These are phyloP conservation scores for Paxillus ammoniavirescens DNA, from an alignment of 768 basidiomycete genomes.

Conservation along the genomic window DNA sequence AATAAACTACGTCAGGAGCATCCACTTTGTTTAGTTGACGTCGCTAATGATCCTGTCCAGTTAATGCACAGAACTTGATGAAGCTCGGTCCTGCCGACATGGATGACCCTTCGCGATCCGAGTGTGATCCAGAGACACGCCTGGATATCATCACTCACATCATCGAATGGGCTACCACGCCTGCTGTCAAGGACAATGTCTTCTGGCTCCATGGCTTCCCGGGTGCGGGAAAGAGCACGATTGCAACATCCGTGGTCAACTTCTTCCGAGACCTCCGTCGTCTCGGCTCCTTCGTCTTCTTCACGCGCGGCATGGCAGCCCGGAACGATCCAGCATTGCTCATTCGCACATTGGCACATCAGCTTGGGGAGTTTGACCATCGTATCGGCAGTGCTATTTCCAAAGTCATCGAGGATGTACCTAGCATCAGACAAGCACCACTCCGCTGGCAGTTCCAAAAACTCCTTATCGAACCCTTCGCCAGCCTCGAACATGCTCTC, in stretches of 20 bases:
- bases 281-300: slow-evolving; percentile 37
- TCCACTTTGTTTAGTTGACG: background rate
- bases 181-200: slow-evolving; percentile 18
- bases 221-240: slow-evolving; percentile 36
- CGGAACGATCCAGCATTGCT: slow-evolving; percentile 29
- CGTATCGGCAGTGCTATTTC: slow-evolving; percentile 29
- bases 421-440: slow-evolving; percentile 29
- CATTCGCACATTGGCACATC: slow-evolving; percentile 35
- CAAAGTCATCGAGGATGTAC: slow-evolving; percentile 20
- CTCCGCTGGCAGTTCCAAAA: slow-evolving; percentile 33
- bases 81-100: slow-evolving; percentile 30
- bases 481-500: slow-evolving; percentile 11
- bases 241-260: slow-evolving; percentile 35
- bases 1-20: slow-evolving; percentile 21
- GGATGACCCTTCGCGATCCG: slow-evolving; percentile 22
- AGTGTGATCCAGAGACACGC: slow-evolving; percentile 32
- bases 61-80: slow-evolving; percentile 17
- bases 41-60: slow-evolving; percentile 10
- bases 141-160: slow-evolving; percentile 28
- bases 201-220: slow-evolving; percentile 37
- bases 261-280: slow-evolving; percentile 30
- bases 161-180: slow-evolving; percentile 23
- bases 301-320: slow-evolving; percentile 30
- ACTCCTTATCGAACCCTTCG: slow-evolving; percentile 32
- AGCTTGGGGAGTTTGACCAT: slow-evolving; percentile 31